These are phyloP conservation scores for Coffea canephora DNA, from an alignment of 257 asterid species.

Conservation along the genomic window DNA sequence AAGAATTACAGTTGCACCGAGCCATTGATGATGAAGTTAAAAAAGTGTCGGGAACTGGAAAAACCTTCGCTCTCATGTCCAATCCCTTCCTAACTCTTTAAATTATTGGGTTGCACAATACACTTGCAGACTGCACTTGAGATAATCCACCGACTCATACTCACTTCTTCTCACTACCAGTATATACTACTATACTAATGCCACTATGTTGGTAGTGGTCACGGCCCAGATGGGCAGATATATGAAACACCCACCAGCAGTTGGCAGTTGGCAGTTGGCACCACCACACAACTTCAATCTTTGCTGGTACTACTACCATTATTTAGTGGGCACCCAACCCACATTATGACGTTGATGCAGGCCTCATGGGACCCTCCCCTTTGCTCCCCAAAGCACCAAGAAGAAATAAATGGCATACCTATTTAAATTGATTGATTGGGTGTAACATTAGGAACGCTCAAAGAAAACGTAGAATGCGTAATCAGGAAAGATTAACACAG, in stretches of 20 bases:
- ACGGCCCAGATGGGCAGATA: slow-evolving; percentile 14
- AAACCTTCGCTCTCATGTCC: neutral
- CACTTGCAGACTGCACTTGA: neutral
- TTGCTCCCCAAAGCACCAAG: too few relatives aligned
- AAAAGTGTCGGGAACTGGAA: neutral
- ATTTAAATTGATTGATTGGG: neutral
- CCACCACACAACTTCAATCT: slow-evolving; percentile 43
- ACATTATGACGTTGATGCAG: slow-evolving; percentile 44
- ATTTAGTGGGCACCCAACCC: slow-evolving; percentile 54
- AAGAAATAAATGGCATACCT: neutral
- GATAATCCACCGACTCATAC: neutral
- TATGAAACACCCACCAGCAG: slow-evolving; percentile 26
- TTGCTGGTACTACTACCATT: neutral
- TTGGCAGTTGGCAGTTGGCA: slow-evolving; percentile 15
- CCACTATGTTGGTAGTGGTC: neutral
- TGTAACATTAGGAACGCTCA: neutral
- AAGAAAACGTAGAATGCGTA: neutral
- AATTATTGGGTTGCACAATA: neutral
- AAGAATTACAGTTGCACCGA: slow-evolving; percentile 4
- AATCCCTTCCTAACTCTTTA: neutral
- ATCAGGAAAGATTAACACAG: neutral
- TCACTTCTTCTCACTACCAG: neutral
- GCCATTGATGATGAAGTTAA: slow-evolving; percentile 11
- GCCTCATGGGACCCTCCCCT: slow-evolving; percentile 23
- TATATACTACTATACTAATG: neutral